Evolutionary conservation across 192 early-diverging fungal genomes (phyloP).

Genomic region (Backusella tuberculispora): DNA sequence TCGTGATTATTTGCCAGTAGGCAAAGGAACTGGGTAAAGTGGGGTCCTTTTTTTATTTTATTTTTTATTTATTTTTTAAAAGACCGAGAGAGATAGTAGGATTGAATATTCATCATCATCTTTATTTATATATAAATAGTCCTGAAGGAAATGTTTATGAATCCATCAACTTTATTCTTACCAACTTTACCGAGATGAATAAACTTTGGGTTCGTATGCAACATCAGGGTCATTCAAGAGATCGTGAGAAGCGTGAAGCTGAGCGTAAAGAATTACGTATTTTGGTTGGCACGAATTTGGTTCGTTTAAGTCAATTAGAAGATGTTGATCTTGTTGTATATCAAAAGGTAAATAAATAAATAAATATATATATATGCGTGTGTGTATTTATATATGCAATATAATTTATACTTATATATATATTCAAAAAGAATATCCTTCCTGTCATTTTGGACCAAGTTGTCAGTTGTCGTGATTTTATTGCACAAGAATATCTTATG

Average conservation of each 20-base stretch:
- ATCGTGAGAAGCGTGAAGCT: constrained; percentile 92
- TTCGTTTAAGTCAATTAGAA: constrained; percentile 91
- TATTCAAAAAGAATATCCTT: constrained; percentile 67
- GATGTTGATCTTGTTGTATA: constrained; percentile 86
- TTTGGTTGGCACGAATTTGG: constrained; percentile 95
- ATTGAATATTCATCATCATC: not conserved
- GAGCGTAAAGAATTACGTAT: constrained; percentile 95
- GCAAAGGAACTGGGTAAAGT: constrained; percentile 57
- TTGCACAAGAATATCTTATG: constrained; percentile 99
- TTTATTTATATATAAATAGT: constrained; percentile 38
- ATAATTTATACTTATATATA: not conserved
- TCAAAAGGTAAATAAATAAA: constrained; percentile 55
- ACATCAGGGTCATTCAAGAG: constrained; percentile 92
- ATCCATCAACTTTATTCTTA: constrained; percentile 94
- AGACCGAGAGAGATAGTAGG: not conserved
- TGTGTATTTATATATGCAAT: not conserved
- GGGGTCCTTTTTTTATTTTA: constrained; percentile 11
- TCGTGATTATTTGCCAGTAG: constrained; percentile 91
- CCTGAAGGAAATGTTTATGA: constrained; percentile 87
- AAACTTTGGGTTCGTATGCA: constrained; percentile 99
- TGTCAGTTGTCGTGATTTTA: constrained; percentile 94
- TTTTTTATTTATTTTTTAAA: no score
- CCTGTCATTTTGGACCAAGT: constrained; percentile 95
- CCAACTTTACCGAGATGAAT: constrained; percentile 99
- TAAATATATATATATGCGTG: not conserved